Base-by-base conservation (phyloP, 306 rosid species). In the Mimosa pudica region DNA sequence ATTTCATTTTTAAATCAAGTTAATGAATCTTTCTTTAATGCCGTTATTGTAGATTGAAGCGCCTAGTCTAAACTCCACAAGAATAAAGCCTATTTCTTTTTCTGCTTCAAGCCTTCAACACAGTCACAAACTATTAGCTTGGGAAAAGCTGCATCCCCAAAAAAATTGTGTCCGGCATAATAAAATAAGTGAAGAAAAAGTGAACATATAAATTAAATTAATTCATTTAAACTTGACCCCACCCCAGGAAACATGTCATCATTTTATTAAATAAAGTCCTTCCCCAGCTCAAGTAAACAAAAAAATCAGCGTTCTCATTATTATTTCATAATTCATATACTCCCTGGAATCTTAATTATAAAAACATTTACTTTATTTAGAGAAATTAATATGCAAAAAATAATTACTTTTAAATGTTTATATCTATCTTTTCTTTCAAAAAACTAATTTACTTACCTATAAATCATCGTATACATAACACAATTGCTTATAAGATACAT, bases 141-240 rank as follows among this genome's bases (percentile, higher is more conserved):
- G n/a, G 42, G n/a, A 10, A 62, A 33, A 11, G n/a, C 4, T 5
- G 32, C 33, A 62, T 11, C 44, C 36, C 18, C 63, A 18, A 24
- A 61, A 4, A 10, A 60, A 8, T 0, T 8, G 0, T 58, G 38
- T 60, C 66, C 9, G 35, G 9, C 14, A 60, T 4, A 10, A 60
- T 60, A n/a, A 60, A 24, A 20, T 20, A 60, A 9, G 14, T 3
- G 36, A 10, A 60, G 36, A 60, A 24, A 60, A 20, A 9, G 36
- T 24, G 36, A 60, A 60, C 36, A n/a, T 32, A 18, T 36, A 54
- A 42, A 66, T 52, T 12, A 10, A 4, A 64, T 64, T 33, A 6
- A 6, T 13, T 51, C 63, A 42, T 36, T 72, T 61, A 70, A 81
- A 69, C 66, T 62, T 81, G 78, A 81, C 83, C 80, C 83, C 80